Conservation (phyloP, 805 yeast species). For the Candida hispaniensis region DNA sequence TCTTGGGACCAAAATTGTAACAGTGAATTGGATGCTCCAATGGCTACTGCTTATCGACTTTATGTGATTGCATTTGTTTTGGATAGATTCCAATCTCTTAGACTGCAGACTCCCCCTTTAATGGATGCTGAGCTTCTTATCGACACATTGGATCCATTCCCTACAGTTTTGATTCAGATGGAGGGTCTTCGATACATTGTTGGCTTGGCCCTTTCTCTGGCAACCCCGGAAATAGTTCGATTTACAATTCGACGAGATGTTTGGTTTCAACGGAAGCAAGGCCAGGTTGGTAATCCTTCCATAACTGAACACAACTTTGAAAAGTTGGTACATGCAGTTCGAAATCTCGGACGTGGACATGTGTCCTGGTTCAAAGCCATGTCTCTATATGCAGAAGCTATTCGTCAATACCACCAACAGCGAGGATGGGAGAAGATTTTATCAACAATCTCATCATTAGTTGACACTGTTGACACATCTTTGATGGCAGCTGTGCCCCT, state of each 20-base stretch:
- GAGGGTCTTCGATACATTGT: constrained; percentile 10
- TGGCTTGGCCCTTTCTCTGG: constrained; percentile 13
- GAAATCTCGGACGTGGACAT: constrained; percentile 12
- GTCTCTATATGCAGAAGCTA: constrained; percentile 15
- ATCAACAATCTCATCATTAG: constrained; percentile 12
- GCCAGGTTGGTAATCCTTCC: constrained; percentile 14
- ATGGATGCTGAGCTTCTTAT: constrained; percentile 14
- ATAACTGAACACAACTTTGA: constrained; percentile 14
- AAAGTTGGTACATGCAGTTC: constrained; percentile 7
- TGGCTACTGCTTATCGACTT: constrained; percentile 19
- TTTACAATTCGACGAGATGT: constrained; percentile 10
- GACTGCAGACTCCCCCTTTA: constrained; percentile 15
- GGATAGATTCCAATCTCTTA: constrained; percentile 17
- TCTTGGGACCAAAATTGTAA: constrained; percentile 19
- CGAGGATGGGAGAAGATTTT: constrained; percentile 16
- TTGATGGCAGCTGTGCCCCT: constrained; percentile 15
- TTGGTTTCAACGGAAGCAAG: constrained; percentile 10
- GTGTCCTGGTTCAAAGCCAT: constrained; percentile 15
- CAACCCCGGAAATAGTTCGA: constrained; percentile 10
- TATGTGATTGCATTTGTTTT: constrained; percentile 18
- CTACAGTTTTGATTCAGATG: constrained; percentile 7
- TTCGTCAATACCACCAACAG: constrained; percentile 15
- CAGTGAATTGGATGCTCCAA: constrained; percentile 6
- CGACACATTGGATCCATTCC: constrained; percentile 9
- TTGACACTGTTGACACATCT: constrained; percentile 13